Evolutionary conservation across 495 filamentous ascomycete species (phyloP), one percentile per base, ranked within the genome.

Genomic region (Elasticomyces elasticus): DNA sequence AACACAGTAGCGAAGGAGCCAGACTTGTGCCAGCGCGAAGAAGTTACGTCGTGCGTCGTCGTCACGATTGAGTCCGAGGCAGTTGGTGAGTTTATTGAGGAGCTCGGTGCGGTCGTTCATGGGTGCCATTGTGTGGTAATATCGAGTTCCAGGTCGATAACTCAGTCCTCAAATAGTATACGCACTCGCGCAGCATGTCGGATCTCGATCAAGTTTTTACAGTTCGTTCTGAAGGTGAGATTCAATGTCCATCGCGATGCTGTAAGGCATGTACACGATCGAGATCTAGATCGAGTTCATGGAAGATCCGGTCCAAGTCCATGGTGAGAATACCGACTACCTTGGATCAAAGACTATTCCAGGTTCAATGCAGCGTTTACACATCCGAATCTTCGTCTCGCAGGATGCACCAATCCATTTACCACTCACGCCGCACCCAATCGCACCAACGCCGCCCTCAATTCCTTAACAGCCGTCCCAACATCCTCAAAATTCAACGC

Each of bases 401-500:
- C 13, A 12, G 19, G 5, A 15, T 13, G 35, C n/a, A 40, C 19
- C 35, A 15, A 33, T 33, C 15, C 13, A n/a, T 2, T 40, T 40
- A 3, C 19, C 19, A 38, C 19, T 68, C 62, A 72, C 15, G 51
- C 63, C 12, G 74, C 84, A 6, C 84, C 86, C 27, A 91, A 66
- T n/a, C 72, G 64, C 49, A 76, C 68, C 58, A 98, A 71, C 38
- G 92, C 94, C 41, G 74, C 78, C 58, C 78, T 78, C 51, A 97
- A 68, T 62, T 98, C 90, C 65, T 82, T 84, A 5, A 97, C 83
- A 0, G 92, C 92, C 0, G 94, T 98, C 23, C 82, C 72, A 10
- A 95, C 84, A 71, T 98, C 92, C 63, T 98, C 92, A 68, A 97
- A 98, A 64, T 94, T 92, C 49, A 98, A 71, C 5, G 92, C 92